phyloP scores from a whole-genome alignment of 257 asterid species.

The Primulina huaijiensis region DNA sequence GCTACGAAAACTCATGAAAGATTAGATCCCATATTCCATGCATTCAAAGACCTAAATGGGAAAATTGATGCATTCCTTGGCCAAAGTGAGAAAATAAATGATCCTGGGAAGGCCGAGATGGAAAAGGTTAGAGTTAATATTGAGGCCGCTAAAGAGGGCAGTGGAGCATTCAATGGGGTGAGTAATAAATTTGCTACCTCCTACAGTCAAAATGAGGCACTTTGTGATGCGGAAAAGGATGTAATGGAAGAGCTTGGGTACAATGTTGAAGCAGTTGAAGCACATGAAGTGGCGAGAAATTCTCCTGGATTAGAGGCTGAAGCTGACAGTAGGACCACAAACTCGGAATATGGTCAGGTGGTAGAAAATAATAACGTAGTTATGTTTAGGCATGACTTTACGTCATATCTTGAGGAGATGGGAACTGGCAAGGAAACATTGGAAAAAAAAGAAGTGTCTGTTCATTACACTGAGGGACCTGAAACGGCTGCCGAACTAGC shows the following conservation, averaged over 20 bases:
- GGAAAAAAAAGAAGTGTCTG: slow-evolving; percentile 18
- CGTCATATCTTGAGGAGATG: slow-evolving; percentile 25
- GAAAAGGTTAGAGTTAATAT: slow-evolving; percentile 33
- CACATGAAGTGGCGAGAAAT: slow-evolving; percentile 31
- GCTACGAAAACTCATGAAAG: slow-evolving; percentile 31
- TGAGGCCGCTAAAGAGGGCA: slow-evolving; percentile 42
- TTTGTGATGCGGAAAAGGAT: slow-evolving; percentile 25
- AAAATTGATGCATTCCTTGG: slow-evolving; percentile 32
- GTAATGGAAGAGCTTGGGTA: slow-evolving; percentile 27
- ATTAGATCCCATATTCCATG: slow-evolving; percentile 28
- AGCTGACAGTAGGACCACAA: slow-evolving; percentile 33
- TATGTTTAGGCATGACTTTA: slow-evolving; percentile 26
- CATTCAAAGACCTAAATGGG: slow-evolving; percentile 29
- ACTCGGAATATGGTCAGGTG: slow-evolving; percentile 39
- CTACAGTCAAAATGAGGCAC: slow-evolving; percentile 27
- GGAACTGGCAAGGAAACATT: slow-evolving; percentile 25
- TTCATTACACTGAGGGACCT: slow-evolving; percentile 24
- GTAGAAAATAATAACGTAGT: slow-evolving; percentile 28
- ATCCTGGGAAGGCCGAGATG: slow-evolving; percentile 29
- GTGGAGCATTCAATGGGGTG: slow-evolving; percentile 26
- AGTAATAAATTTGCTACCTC: slow-evolving; percentile 12
- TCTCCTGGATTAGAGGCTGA: slow-evolving; percentile 35
- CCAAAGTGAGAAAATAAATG: slow-evolving; percentile 26
- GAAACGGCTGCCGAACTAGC: slow-evolving; percentile 29
- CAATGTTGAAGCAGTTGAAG: slow-evolving; percentile 41